These are phyloP conservation scores for Cerioporus squamosus DNA, from an alignment of 1,284 basidiomycete genomes.

Conservation along the genomic window DNA sequence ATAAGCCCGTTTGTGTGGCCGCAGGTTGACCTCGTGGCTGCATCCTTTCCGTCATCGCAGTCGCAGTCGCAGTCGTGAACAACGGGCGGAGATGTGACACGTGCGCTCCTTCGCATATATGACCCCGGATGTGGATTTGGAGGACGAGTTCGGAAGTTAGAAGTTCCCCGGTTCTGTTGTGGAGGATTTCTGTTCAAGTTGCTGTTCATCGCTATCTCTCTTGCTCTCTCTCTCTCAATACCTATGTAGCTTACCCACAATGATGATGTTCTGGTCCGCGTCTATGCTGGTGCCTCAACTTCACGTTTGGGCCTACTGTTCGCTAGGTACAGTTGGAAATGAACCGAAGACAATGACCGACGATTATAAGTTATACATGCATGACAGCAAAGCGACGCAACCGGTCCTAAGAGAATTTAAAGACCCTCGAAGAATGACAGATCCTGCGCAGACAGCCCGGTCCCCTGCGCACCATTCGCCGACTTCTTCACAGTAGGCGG, in stretches of 20 bases:
- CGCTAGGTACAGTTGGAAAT: no score
- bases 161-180: no score
- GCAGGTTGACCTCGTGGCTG: conserved; percentile 16
- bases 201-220: no score
- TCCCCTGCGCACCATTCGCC: conserved; percentile 29
- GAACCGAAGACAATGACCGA: no score
- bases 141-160: no score
- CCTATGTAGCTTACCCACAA: not conserved
- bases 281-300: no score
- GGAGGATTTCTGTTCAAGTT: no score
- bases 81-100: not conserved
- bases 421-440: conserved; percentile 77
- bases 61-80: not conserved
- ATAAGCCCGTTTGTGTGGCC: not conserved
- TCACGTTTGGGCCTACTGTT: no score
- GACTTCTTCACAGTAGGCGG: conserved; percentile 28
- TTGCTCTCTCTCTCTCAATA: not conserved
- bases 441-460: conserved; percentile 70
- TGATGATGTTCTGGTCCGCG: no score
- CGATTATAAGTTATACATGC: conserved; percentile 18
- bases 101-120: no score
- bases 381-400: conserved; percentile 1
- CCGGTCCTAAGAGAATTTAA: conserved; percentile 26
- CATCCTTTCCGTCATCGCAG: conserved; percentile 13
- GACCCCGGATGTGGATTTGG: no score